Evolutionary conservation across 73 alveolate species (phyloP), one percentile per base, ranked within the genome.

Genomic region (Urostyla sp.): DNA sequence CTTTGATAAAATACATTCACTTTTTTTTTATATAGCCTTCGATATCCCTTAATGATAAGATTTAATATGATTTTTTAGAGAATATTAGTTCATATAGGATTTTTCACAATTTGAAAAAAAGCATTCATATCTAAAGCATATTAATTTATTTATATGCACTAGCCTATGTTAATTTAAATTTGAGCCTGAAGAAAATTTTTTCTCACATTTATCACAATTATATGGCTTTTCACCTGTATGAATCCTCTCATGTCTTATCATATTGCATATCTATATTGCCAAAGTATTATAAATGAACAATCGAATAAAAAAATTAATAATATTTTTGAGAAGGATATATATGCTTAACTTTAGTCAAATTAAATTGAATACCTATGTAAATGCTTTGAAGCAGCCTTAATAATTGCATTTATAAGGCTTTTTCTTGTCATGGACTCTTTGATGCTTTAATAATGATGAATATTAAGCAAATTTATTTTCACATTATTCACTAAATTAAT

Each of bases 401-500:
- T n/a, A 44, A 0, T 57, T 66, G 21, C 88, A 77, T 10, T 11
- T 45, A 40, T 77, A 77, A 2, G 88, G 88, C 46, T 59, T 77
- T 72, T 32, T 23, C 63, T 77, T 77, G 31, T 77, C 88, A 30
- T 77, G 88, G n/a, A 77, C 88, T 45, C 88, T 77, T 15, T 57
- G 80, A 37, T 77, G 88, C 58, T 77, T 77, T 23, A 58, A 72
- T 4, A 77, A 72, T 45, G 59, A 21, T 31, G 55, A n/a, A 72
- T 77, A 77, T 36, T 77, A 59, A 20, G 88, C 36, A 43, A 77
- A 77, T 16, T 63, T 77, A 60, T 77, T 49, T 6, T 55, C 72
- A 23, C 72, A 55, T 5, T 27, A 4, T 15, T 6, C 21, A 21
- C 77, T 28, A 18, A 55, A 27, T n/a, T n/a, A n/a, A n/a, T n/a